Evolutionary conservation across 1,139 yeast genomes (phyloP).

Genomic region (Lodderomyces elongisporus): DNA sequence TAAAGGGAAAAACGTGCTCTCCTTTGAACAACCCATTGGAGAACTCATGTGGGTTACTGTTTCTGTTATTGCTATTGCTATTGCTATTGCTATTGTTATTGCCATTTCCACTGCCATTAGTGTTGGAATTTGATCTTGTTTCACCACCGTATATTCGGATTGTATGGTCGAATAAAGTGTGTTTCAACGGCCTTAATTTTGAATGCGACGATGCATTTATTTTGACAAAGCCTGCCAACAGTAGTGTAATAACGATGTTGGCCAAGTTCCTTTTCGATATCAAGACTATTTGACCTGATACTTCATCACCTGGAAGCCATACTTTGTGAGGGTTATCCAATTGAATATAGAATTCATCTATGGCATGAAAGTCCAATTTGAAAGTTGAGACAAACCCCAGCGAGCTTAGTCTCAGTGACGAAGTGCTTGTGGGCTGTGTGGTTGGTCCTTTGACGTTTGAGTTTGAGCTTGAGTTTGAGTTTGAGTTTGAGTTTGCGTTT

Average conservation of each 20-base stretch:
- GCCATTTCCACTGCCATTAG: not conserved
- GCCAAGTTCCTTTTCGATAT: constrained; percentile 51
- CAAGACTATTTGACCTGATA: constrained; percentile 59
- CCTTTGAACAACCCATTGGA: constrained; percentile 62
- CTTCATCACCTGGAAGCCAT: constrained; percentile 64
- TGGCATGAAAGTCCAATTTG: constrained; percentile 40
- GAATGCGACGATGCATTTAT: constrained; percentile 49
- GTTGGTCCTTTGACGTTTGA: not conserved
- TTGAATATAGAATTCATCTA: constrained; percentile 62
- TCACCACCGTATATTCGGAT: constrained; percentile 59
- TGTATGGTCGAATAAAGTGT: constrained; percentile 58
- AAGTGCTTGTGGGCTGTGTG: not conserved
- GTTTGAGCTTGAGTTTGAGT: not conserved
- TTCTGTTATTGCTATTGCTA: not conserved
- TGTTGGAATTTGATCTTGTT: constrained; percentile 4
- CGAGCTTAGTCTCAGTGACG: not conserved
- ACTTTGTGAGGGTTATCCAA: constrained; percentile 70
- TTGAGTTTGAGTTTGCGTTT: no score
- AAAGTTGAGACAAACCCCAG: constrained; percentile 14
- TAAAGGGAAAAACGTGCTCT: constrained; percentile 83
- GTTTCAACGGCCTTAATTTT: constrained; percentile 47
- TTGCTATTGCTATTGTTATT: constrained; percentile 4
- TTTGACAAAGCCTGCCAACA: constrained; percentile 54
- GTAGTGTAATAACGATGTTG: constrained; percentile 49
- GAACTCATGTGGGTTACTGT: constrained; percentile 18